Base-by-base conservation (phyloP, 2,329 filamentous ascomycete genomes). In the Erysiphe pulchra region DNA sequence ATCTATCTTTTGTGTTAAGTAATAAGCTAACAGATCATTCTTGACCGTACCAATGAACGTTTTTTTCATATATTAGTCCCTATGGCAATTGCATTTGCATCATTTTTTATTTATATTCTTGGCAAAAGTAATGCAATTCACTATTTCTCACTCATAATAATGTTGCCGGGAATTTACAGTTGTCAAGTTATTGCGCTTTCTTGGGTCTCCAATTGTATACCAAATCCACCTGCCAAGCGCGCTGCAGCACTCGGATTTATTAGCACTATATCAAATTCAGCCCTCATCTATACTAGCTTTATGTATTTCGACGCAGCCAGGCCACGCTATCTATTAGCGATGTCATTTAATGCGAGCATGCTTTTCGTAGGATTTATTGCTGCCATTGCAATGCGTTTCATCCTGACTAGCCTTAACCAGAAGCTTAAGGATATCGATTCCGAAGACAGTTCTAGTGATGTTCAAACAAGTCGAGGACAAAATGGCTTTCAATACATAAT, bases 161-260 rank as follows among this genome's bases (percentile, higher is more conserved):
- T 84, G 73, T 65, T 72, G 1, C 66, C 71, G 0, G 70, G 73
- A 0, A 63, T 77, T 2, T 80, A 80, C 54, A 68, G 70, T 1
- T 70, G 72, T 42, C 83, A 75, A 55, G 78, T 79, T 0, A 75
- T 81, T 1, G 67, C 68, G 1, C 63, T 82, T 4, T 70, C 75
- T 2, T 90, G 81, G 81, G 83, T 86, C 50, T 74, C 70, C 42
- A 82, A 80, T 56, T 78, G 75, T 1, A 67, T 87, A 45, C 80
- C 80, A 0, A 71, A 80, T 5, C 81, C 82, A 3, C 77, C 80
- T 0, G 75, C 80, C 0, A 60, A 60, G 46, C 47, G 57, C 47
- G 75, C 75, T 2, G 73, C 78, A 0, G 79, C 78, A 0, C 59
- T 87, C 5, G 81, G 80, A 0, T 75, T 78, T 49, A 82, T 86